These are phyloP conservation scores for Neltuma alba DNA, from an alignment of 306 rosid genomes.

Conservation along the genomic window DNA sequence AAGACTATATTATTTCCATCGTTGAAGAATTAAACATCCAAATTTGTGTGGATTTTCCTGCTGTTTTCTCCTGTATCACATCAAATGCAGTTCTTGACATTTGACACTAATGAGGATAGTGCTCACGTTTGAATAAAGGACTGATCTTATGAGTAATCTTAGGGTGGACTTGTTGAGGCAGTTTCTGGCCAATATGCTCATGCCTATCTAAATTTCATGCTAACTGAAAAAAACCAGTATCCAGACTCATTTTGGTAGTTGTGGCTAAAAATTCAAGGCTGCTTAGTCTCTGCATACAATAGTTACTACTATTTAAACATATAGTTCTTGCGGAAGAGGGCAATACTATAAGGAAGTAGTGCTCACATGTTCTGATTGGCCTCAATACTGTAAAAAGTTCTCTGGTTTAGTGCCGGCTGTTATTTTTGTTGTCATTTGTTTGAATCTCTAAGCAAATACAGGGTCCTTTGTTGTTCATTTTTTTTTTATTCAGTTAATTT, in stretches of 20 bases:
- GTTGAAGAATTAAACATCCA: not conserved
- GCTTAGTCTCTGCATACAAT: not conserved
- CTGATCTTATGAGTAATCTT: not conserved
- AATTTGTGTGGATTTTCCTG: not conserved
- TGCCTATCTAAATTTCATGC: not conserved
- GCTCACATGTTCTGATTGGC: not conserved
- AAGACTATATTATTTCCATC: not conserved
- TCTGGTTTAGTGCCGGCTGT: not conserved
- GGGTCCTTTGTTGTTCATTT: not conserved
- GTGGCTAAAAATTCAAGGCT: not conserved
- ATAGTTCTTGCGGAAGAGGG: not conserved
- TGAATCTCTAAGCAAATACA: not conserved
- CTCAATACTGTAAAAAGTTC: not conserved
- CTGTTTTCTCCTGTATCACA: not conserved
- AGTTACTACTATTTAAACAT: not conserved
- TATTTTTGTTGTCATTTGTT: not conserved
- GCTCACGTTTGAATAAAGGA: not conserved
- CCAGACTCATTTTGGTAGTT: not conserved
- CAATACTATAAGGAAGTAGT: not conserved
- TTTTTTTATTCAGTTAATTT: not conserved
- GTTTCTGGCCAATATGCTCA: not conserved
- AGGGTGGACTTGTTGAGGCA: not conserved
- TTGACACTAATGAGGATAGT: not conserved
- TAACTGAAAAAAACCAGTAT: not conserved
- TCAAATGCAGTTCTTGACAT: not conserved